Evolutionary conservation across 2,329 filamentous ascomycete genomes (phyloP), one percentile per base, ranked within the genome.

Genomic region (Lachnellula hyalina): DNA sequence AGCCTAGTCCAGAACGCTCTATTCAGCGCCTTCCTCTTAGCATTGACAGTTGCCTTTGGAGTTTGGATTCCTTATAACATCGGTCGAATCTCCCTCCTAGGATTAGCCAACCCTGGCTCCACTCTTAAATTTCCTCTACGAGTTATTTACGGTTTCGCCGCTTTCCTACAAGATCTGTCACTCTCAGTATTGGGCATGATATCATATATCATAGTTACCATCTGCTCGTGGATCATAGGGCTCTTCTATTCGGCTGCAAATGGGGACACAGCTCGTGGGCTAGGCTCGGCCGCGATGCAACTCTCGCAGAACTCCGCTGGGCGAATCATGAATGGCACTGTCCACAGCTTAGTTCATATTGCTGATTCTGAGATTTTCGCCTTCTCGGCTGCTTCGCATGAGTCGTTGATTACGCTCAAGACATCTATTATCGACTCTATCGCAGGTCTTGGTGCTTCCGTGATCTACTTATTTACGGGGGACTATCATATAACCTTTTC

Each of bases 1-100:
- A 91, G 90, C 2, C 80, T 99, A 5, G 84, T 97, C 62, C 94
- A 99, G 67, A 99, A 99, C 63, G 91, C 89, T 53, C 85, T 96
- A 15, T 99, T 99, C 71, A 96, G 93, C 68, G 87, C 89, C 7
- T 86, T 97, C 46, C 79, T 99, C 28, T 90, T 99, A 14, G 88
- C 89, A 1, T 82, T 93, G 50, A 96, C 92, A 14, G 84, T 99
- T 42, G 86, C 90, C 51, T 76, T 88, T 55, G 93, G 91, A 50
- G 84, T 97, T 45, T 96, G 94, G 74, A 74, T 96, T 50, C 94
- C 94, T 0, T 99, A 97, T 72, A 87, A 96, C 53, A 85, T 91
- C 67, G 94, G 94, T 14, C 92, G 96, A 61, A 76, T 96, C 25
- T 84, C 89, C 4, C 78, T 97, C 44, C 85, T 93, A 68, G 76